phyloP scores from a whole-genome alignment of 495 filamentous ascomycete species.

The Oleoguttula mirabilis region DNA sequence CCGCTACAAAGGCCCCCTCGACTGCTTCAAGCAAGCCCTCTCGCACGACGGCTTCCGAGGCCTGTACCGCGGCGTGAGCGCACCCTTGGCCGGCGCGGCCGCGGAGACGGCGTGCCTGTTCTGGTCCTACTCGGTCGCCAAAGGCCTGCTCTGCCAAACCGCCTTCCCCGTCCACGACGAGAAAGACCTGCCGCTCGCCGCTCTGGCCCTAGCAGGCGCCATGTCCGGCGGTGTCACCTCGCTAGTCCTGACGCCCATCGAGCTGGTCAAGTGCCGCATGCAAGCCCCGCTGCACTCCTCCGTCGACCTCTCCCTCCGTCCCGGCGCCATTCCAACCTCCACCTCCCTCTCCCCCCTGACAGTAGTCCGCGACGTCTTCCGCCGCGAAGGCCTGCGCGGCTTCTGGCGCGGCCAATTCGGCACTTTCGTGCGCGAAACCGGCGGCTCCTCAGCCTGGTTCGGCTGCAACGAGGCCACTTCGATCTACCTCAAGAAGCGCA shows the following conservation, averaged over 20 bases:
- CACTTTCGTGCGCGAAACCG: slow-evolving; percentile 86
- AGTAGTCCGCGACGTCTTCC: slow-evolving; percentile 62
- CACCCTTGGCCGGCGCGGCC: slow-evolving; percentile 81
- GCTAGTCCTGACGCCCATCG: slow-evolving; percentile 82
- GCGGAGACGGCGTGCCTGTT: slow-evolving; percentile 90
- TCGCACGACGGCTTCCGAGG: slow-evolving; percentile 59
- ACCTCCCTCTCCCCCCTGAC: slow-evolving; percentile 32
- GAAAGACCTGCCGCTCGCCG: slow-evolving; percentile 50
- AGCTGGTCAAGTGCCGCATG: slow-evolving; percentile 97
- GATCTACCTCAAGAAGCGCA: slow-evolving; percentile 40
- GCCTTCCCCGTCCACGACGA: slow-evolving; percentile 36
- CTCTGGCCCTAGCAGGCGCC: slow-evolving; percentile 63
- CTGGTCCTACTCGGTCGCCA: slow-evolving; percentile 48
- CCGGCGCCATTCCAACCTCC: slow-evolving; percentile 22
- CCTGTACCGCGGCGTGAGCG: slow-evolving; percentile 86
- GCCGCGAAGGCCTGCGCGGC: slow-evolving; percentile 40
- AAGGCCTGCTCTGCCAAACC: slow-evolving; percentile 39
- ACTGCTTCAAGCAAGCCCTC: slow-evolving; percentile 84
- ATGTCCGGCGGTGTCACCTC: slow-evolving; percentile 84
- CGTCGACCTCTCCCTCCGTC: slow-evolving; percentile 16
- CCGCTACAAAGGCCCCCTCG: slow-evolving; percentile 74
- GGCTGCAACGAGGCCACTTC: slow-evolving; percentile 76
- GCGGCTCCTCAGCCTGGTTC: slow-evolving; percentile 91
- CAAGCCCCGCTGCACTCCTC: slow-evolving; percentile 51
- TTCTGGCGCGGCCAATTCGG: slow-evolving; percentile 95